phyloP scores from a whole-genome alignment of 2,329 filamentous ascomycete genomes.

The Rutstroemia sp. region DNA sequence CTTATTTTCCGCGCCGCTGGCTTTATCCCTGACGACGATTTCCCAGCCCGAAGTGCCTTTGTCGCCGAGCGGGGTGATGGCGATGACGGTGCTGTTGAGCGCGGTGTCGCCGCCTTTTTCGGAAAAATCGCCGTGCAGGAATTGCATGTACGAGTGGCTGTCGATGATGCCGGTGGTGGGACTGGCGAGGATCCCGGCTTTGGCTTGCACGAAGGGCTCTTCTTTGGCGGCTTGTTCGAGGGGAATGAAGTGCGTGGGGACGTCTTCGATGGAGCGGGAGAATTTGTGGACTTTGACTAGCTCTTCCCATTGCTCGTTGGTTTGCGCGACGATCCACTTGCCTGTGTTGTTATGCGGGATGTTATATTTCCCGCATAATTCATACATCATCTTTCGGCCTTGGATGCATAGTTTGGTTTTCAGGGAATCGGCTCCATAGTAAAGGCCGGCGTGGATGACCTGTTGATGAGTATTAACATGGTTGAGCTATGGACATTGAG shows the following conservation, averaged over 20 bases:
- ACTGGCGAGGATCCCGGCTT: slow-evolving; percentile 71
- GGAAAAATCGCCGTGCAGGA: slow-evolving; percentile 69
- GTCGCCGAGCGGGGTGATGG: slow-evolving; percentile 35
- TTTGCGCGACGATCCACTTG: slow-evolving; percentile 95
- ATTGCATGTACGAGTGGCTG: slow-evolving; percentile 76
- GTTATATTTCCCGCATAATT: slow-evolving; percentile 57
- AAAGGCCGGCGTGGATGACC: slow-evolving; percentile 93
- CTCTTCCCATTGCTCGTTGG: slow-evolving; percentile 46
- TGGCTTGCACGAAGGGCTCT: slow-evolving; percentile 71
- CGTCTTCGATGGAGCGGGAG: slow-evolving; percentile 36
- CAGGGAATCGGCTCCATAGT: slow-evolving; percentile 53
- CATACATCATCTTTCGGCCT: slow-evolving; percentile 72
- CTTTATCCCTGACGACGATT: slow-evolving; percentile 46
- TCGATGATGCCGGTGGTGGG: slow-evolving; percentile 87
- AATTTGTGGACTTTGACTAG: slow-evolving; percentile 45
- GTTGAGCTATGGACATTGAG: background rate
- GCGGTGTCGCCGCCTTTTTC: slow-evolving; percentile 69
- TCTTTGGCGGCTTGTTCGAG: slow-evolving; percentile 50
- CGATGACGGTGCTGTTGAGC: slow-evolving; percentile 57
- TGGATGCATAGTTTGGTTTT: slow-evolving; percentile 79
- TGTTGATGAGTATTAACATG: slow-evolving; percentile 32
- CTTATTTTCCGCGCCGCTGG: slow-evolving; percentile 40
- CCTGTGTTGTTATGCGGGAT: slow-evolving; percentile 71
- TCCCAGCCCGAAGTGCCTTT: slow-evolving; percentile 59
- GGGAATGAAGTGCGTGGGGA: slow-evolving; percentile 67